Conservation (phyloP, 371 early-diverging fungal species). For the Mortierella sp. region DNA sequence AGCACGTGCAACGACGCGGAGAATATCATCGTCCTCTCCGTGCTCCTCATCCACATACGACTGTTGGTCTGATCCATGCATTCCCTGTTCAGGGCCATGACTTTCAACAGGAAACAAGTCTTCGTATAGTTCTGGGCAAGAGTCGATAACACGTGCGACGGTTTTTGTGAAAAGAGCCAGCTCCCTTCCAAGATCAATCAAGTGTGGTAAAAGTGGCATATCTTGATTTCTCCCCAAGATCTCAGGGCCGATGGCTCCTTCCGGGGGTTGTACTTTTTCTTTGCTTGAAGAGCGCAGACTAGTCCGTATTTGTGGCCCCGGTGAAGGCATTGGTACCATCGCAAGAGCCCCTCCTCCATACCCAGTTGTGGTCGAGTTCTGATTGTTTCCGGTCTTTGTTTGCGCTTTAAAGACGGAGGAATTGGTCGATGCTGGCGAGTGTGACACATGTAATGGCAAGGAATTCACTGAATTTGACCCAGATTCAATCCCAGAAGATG, state of each 20-base stretch:
- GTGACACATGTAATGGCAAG: slow-evolving; percentile 22
- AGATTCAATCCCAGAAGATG: slow-evolving; percentile 13
- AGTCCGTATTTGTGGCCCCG: slow-evolving; percentile 19
- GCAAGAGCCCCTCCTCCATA: background rate
- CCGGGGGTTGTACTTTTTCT: slow-evolving; percentile 19
- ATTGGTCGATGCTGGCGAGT: slow-evolving; percentile 35
- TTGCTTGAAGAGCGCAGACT: background rate
- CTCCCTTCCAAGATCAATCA: slow-evolving; percentile 54
- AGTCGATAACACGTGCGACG: slow-evolving; percentile 24
- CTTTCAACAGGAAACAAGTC: background rate
- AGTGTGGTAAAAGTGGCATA: slow-evolving; percentile 42
- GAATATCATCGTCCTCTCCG: slow-evolving; percentile 21
- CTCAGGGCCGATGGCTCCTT: slow-evolving; percentile 19
- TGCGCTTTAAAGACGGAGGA: slow-evolving; percentile 30
- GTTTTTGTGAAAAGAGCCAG: slow-evolving; percentile 48
- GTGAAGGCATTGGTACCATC: slow-evolving; percentile 32
- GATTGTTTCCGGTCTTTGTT: slow-evolving; percentile 5
- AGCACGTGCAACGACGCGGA: slow-evolving; percentile 24
- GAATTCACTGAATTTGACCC: slow-evolving; percentile 45
- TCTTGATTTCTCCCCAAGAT: slow-evolving; percentile 30
- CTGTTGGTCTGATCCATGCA: background rate
- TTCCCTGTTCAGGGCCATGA: background rate
- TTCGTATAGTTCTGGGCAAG: background rate
- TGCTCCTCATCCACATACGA: background rate
- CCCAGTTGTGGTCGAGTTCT: background rate